phyloP scores from a whole-genome alignment of 2,329 filamentous ascomycete genomes.

The Penicillium sp. region DNA sequence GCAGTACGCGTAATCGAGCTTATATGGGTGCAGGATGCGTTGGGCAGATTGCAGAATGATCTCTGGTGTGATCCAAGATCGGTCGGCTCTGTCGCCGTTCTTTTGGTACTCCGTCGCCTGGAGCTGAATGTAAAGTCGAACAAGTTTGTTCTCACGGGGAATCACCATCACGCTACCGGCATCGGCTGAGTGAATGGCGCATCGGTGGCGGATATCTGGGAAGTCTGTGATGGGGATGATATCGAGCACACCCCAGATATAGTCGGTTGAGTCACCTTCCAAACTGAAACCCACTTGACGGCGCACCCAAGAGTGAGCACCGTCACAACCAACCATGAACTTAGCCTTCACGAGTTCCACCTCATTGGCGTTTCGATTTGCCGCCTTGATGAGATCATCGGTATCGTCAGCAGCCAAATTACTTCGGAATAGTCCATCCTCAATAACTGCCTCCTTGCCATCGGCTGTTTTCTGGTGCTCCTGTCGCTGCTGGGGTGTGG shows the following conservation, averaged over 20 bases:
- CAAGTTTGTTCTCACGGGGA: slow-evolving; percentile 62
- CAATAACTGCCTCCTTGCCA: slow-evolving; percentile 28
- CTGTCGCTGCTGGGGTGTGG: slow-evolving; percentile 23
- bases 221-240: slow-evolving; percentile 46
- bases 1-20: slow-evolving; percentile 61
- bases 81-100: slow-evolving; percentile 51
- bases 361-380: not conserved
- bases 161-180: slow-evolving; percentile 63
- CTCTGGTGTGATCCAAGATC: slow-evolving; percentile 63
- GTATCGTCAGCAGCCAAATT: slow-evolving; percentile 60
- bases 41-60: slow-evolving; percentile 63
- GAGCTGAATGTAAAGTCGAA: slow-evolving; percentile 66
- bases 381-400: slow-evolving; percentile 47
- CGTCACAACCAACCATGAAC: slow-evolving; percentile 26
- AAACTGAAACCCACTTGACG: slow-evolving; percentile 16
- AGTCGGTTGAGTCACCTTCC: slow-evolving; percentile 18
- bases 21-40: slow-evolving; percentile 66
- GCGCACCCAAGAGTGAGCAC: slow-evolving; percentile 25
- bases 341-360: slow-evolving; percentile 17
- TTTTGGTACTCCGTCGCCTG: slow-evolving; percentile 44
- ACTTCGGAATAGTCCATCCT: slow-evolving; percentile 61
- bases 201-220: slow-evolving; percentile 54
- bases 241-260: slow-evolving; percentile 21
- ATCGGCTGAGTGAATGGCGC: slow-evolving; percentile 56
- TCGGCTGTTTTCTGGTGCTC: slow-evolving; percentile 34